phyloP scores from a whole-genome alignment of 768 basidiomycete species.

The Porpolomopsis calyptriformis region DNA sequence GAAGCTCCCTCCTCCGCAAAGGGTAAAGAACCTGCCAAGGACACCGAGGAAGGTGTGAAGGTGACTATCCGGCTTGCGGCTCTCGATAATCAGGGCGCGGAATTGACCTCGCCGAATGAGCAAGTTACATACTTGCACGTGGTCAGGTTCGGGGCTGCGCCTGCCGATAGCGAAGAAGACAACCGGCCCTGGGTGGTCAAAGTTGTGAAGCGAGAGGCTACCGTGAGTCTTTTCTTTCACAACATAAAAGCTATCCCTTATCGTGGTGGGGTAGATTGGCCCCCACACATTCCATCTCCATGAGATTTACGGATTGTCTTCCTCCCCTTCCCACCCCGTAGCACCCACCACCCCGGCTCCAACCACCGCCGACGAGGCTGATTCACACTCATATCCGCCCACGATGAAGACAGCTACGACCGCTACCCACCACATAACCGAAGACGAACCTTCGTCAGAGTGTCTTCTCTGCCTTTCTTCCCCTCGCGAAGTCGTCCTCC shows the following conservation, averaged over 20 bases:
- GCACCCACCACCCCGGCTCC: conserved; percentile 22
- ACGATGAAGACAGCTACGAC: conserved; percentile 15
- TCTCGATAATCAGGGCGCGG: conserved; percentile 63
- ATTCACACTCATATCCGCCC: conserved; percentile 40
- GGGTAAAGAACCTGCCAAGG: conserved; percentile 32
- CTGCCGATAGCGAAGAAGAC: conserved; percentile 40
- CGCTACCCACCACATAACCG: conserved; percentile 18
- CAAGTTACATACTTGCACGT: conserved; percentile 86
- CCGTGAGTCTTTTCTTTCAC: conserved; percentile 31
- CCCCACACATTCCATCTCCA: conserved; percentile 90
- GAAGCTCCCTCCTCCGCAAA: conserved; percentile 31
- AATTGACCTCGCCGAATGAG: conserved; percentile 63
- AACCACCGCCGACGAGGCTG: conserved; percentile 28
- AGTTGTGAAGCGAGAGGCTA: conserved; percentile 87
- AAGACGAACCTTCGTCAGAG: conserved; percentile 72
- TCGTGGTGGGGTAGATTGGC: conserved; percentile 79
- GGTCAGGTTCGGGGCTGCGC: conserved; percentile 49
- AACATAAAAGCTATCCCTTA: not conserved
- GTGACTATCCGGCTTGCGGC: conserved; percentile 75
- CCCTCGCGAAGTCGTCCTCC: conserved; percentile 82
- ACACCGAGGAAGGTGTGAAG: conserved; percentile 56
- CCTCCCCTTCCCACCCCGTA: conserved; percentile 29
- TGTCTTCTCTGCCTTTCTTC: conserved; percentile 86
- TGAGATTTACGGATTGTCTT: conserved; percentile 86
- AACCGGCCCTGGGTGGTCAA: conserved; percentile 81